These are phyloP conservation scores for Salix udensis DNA, from an alignment of 345 rosid genomes.

Conservation along the genomic window DNA sequence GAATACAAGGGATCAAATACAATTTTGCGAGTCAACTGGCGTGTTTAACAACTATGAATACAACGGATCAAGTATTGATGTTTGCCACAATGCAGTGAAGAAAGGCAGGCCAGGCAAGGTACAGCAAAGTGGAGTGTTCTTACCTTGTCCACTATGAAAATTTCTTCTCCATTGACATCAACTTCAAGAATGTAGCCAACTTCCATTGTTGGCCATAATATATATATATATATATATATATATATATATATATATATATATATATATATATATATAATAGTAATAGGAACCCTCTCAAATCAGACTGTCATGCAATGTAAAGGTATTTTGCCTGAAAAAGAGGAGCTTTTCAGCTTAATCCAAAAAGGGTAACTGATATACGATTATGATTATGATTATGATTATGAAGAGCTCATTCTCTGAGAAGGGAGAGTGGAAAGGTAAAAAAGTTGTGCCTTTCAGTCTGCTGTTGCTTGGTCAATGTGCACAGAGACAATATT, in stretches of 20 bases:
- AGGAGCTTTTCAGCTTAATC: slow-evolving; percentile 2
- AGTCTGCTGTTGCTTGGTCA: slow-evolving; percentile 24
- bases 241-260: too few species aligned
- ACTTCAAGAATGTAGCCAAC: slow-evolving; percentile 44
- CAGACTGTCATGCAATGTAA: slow-evolving; percentile 2
- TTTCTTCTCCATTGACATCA: slow-evolving; percentile 52
- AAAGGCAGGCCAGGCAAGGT: neutral
- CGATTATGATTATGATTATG: too few species aligned
- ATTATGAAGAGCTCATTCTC: neutral
- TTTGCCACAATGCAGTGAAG: too few species aligned
- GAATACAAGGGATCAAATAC: too few species aligned
- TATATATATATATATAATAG: too few species aligned
- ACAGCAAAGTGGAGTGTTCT: neutral
- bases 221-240: too few species aligned
- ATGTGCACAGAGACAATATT: slow-evolving; percentile 14
- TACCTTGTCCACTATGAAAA: slow-evolving; percentile 55
- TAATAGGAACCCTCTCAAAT: neutral
- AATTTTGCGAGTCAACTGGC: too few species aligned
- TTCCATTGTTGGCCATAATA: slow-evolving; percentile 31
- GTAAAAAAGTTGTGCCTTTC: slow-evolving; percentile 1
- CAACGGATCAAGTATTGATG: neutral
- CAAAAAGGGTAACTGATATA: slow-evolving; percentile 1
- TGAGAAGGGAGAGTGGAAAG: neutral
- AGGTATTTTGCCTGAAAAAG: slow-evolving; percentile 1
- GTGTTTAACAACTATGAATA: too few species aligned